Percentiles rank a stretch among this genome's conserved stretches.
phyloP scores from a whole-genome alignment of 352 stramenopile genomes.

The Pythium rhizo-oryzae region DNA sequence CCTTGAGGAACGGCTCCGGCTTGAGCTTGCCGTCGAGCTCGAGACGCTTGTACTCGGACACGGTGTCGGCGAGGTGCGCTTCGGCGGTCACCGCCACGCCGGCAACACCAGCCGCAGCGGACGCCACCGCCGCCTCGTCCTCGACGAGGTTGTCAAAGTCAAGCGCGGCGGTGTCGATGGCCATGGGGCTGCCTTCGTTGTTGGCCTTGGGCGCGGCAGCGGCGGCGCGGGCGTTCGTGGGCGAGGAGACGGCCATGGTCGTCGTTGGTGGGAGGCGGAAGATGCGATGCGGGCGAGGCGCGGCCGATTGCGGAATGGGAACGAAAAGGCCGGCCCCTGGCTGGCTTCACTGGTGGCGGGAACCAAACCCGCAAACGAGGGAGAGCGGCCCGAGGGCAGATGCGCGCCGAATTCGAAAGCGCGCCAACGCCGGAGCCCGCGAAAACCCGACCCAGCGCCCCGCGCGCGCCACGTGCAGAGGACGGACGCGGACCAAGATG shows the following conservation, averaged over 20 bases:
- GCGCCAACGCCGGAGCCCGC: conserved; percentile 26
- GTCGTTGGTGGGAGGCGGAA: no score
- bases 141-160: conserved; percentile 33
- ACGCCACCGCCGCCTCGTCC: conserved; percentile 2
- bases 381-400: conserved; percentile 4
- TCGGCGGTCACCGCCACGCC: not conserved
- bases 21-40: conserved; percentile 86
- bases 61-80: conserved; percentile 25
- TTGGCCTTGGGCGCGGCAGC: conserved; percentile 11
- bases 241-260: conserved; percentile 18
- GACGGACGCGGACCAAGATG: not conserved
- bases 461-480: not conserved
- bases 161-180: conserved; percentile 24
- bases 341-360: not conserved
- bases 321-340: no score
- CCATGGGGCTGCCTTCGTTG: conserved; percentile 27
- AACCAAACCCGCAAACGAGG: no score
- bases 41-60: conserved; percentile 87
- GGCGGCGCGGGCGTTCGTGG: conserved; percentile 13
- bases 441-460: conserved; percentile 17
- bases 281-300: not conserved
- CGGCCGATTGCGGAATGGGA: conserved; percentile 28
- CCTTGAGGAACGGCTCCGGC: conserved; percentile 93
- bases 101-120: conserved; percentile 12
- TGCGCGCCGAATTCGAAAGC: conserved; percentile 31